phyloP scores from a whole-genome alignment of 2,329 filamentous ascomycete genomes.

The Podosphaera fusca region DNA sequence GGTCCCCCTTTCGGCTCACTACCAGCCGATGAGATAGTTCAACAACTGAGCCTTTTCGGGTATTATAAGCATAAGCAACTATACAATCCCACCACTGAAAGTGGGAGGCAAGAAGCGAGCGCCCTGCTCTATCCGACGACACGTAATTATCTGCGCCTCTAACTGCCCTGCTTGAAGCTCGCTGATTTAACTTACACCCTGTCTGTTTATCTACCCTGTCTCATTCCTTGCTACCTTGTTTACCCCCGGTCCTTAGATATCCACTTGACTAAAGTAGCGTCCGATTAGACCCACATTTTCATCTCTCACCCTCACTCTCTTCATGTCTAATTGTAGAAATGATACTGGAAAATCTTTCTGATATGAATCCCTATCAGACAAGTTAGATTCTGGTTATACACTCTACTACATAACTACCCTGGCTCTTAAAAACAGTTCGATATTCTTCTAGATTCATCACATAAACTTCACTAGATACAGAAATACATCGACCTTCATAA shows the following conservation, averaged over 20 bases:
- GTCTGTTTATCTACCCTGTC: background rate
- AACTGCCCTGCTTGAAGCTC: background rate
- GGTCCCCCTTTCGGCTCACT: background rate
- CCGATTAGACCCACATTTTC: background rate
- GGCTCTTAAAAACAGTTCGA: background rate
- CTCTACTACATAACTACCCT: slow-evolving; percentile 1
- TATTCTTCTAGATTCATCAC: background rate
- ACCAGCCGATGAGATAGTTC: background rate
- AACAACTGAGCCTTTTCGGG: background rate
- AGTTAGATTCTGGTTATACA: background rate
- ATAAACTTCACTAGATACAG: background rate
- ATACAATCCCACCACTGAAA: background rate
- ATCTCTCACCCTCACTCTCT: background rate
- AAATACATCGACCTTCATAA: background rate
- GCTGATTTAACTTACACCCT: background rate
- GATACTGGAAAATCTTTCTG: slow-evolving; percentile 1
- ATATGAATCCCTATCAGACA: background rate
- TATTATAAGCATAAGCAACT: background rate
- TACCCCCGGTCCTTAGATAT: slow-evolving; percentile 1
- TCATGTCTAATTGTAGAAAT: background rate
- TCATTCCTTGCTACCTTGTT: slow-evolving; percentile 1
- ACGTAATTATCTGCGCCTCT: background rate
- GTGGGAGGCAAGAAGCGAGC: background rate
- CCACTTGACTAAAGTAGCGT: background rate
- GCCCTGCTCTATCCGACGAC: background rate